Percentiles rank a stretch among this genome's conserved stretches.
These are phyloP conservation scores for Camelina neglecta DNA, from an alignment of 345 rosid genomes.

Conservation along the genomic window DNA sequence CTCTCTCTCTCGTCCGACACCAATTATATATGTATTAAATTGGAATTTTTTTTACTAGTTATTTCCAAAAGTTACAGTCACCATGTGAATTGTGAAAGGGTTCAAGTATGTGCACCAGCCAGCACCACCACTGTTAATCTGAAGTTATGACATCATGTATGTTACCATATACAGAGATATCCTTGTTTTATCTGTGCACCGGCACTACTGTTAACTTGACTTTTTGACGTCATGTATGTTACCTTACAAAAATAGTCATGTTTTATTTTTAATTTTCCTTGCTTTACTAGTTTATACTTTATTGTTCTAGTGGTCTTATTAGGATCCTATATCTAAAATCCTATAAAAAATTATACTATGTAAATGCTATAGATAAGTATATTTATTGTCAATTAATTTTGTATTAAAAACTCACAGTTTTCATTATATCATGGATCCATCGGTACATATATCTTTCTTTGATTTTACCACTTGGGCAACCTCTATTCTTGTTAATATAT, in stretches of 20 bases:
- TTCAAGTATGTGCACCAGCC: slow-evolving; percentile 25
- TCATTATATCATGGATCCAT: neutral
- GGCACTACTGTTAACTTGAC: slow-evolving; percentile 27
- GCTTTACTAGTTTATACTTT: too few species aligned
- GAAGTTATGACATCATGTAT: slow-evolving; percentile 30
- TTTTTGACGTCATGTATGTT: slow-evolving; percentile 30
- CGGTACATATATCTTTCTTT: neutral
- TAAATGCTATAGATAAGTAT: neutral
- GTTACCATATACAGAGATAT: slow-evolving; percentile 20
- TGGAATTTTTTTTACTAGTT: slow-evolving; percentile 15
- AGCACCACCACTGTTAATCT: slow-evolving; percentile 26
- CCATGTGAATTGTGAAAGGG: slow-evolving; percentile 32
- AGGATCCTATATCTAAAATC: too few species aligned
- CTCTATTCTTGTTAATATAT: slow-evolving; percentile 19
- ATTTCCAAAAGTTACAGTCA: slow-evolving; percentile 30
- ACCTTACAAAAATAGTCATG: slow-evolving; percentile 10
- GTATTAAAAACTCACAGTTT: neutral
- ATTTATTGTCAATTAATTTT: neutral
- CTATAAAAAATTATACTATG: too few species aligned
- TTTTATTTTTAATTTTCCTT: too few species aligned
- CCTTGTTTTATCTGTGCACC: slow-evolving; percentile 22
- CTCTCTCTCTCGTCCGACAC: slow-evolving; percentile 19
- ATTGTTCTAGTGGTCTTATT: neutral
- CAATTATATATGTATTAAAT: slow-evolving; percentile 14
- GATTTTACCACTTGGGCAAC: neutral